Conservation (phyloP, 1,284 basidiomycete genomes). For the Gomphus bonarii region DNA sequence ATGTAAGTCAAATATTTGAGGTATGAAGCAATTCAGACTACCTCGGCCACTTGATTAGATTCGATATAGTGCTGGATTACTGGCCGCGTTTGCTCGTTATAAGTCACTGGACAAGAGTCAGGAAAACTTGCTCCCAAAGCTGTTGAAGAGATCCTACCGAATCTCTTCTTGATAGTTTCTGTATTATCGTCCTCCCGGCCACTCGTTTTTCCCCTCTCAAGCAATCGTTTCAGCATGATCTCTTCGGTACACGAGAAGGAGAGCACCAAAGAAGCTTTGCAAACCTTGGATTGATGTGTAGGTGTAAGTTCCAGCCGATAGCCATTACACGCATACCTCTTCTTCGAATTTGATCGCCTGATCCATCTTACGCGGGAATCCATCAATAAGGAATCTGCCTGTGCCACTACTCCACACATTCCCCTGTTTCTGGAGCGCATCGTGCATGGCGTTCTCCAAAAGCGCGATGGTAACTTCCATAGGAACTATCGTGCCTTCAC, state of each 20-base stretch:
- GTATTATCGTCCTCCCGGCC: slow-evolving; percentile 94
- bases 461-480: slow-evolving; percentile 97
- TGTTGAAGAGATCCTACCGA: slow-evolving; percentile 45
- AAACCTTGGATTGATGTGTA: slow-evolving; percentile 44
- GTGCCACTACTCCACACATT: slow-evolving; percentile 64
- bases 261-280: slow-evolving; percentile 69
- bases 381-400: slow-evolving; percentile 92
- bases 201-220: slow-evolving; percentile 88
- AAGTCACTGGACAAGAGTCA: slow-evolving; percentile 52
- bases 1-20: slow-evolving; percentile 1
- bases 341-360: slow-evolving; percentile 92
- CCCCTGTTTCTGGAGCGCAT: slow-evolving; percentile 40
- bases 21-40: slow-evolving; percentile 23
- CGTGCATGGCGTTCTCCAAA: slow-evolving; percentile 86
- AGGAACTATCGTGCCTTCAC: slow-evolving; percentile 91
- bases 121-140: neutral
- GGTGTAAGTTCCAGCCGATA: neutral
- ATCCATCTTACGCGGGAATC: slow-evolving; percentile 98
- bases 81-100: slow-evolving; percentile 90
- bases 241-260: slow-evolving; percentile 89
- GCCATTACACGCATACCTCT: slow-evolving; percentile 40
- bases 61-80: slow-evolving; percentile 83
- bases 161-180: slow-evolving; percentile 95
- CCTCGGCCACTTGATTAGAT: slow-evolving; percentile 71
- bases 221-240: slow-evolving; percentile 78